These are phyloP conservation scores for Phytophthora brassicae DNA, from an alignment of 352 stramenopile species.

Conservation along the genomic window DNA sequence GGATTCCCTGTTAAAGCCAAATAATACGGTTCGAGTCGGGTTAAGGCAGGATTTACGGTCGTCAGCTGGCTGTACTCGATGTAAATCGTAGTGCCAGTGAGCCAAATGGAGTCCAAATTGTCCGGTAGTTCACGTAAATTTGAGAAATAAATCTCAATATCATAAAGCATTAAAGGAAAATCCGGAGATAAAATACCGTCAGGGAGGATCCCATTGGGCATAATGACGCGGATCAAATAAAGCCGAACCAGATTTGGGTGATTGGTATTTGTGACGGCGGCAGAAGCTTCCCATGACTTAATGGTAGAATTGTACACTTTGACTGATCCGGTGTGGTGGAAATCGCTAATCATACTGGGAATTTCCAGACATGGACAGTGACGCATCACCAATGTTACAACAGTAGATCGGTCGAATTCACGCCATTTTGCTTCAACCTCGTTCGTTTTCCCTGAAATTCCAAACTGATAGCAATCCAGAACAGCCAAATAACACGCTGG, in stretches of 20 bases:
- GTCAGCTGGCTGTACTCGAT: constrained; percentile 26
- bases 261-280: constrained; percentile 28
- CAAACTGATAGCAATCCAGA: constrained; percentile 28
- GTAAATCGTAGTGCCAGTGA: constrained; percentile 15
- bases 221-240: constrained; percentile 25
- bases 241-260: constrained; percentile 25
- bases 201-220: constrained; percentile 12
- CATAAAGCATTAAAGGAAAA: constrained; percentile 15
- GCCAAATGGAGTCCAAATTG: constrained; percentile 35
- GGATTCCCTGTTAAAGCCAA: constrained; percentile 30
- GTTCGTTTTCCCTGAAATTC: constrained; percentile 2
- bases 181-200: constrained; percentile 12
- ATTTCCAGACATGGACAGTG: constrained; percentile 33
- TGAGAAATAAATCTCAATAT: constrained; percentile 35
- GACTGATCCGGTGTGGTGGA: constrained; percentile 20
- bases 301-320: constrained; percentile 49
- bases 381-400: constrained; percentile 27
- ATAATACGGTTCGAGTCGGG: constrained; percentile 11
- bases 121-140: constrained; percentile 41
- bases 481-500: constrained; percentile 30
- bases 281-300: constrained; percentile 19
- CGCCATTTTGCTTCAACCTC: constrained; percentile 20
- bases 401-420: constrained; percentile 18
- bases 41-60: constrained; percentile 4
- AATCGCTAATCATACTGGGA: constrained; percentile 21